Conservation (phyloP, 805 yeast species). For the Lipomyces anomalus region DNA sequence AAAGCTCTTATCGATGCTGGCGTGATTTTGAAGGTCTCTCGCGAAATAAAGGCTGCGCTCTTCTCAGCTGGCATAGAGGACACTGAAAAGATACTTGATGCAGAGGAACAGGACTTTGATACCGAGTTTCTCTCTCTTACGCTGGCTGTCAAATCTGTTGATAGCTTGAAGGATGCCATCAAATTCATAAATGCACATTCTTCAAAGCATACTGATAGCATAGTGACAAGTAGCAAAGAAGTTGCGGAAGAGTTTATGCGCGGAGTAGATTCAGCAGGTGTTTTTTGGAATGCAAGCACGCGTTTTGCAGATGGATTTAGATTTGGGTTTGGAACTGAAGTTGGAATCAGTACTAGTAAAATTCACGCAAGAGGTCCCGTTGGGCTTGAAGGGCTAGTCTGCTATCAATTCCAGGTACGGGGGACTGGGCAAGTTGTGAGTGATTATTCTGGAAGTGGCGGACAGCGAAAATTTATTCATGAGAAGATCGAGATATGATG, state of each 20-base stretch:
- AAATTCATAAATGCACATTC: conserved; percentile 83
- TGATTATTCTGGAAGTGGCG: conserved; percentile 92
- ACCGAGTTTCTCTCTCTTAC: conserved; percentile 80
- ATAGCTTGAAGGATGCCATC: conserved; percentile 65
- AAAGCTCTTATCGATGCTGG: conserved; percentile 49
- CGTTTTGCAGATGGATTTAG: conserved; percentile 98
- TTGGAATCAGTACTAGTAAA: conserved; percentile 93
- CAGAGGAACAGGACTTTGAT: conserved; percentile 64
- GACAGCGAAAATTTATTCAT: conserved; percentile 70
- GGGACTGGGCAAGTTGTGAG: conserved; percentile 92
- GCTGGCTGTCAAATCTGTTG: conserved; percentile 64
- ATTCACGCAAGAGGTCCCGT: conserved; percentile 99
- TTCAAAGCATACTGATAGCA: conserved; percentile 93
- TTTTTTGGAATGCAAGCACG: conserved; percentile 95
- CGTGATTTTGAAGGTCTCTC: conserved; percentile 68
- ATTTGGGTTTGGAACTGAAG: conserved; percentile 98
- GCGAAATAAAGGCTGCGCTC: conserved; percentile 36
- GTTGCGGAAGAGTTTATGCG: conserved; percentile 72
- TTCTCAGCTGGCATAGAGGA: conserved; percentile 18
- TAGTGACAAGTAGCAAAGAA: conserved; percentile 67
- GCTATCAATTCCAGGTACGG: conserved; percentile 87
- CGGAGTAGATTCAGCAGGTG: conserved; percentile 92
- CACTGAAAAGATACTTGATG: conserved; percentile 34
- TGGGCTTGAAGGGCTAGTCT: conserved; percentile 92
- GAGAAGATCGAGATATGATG: conserved; percentile 16